phyloP scores from a whole-genome alignment of 2,329 filamentous ascomycete species.

The Fonsecaea pugnacius region DNA sequence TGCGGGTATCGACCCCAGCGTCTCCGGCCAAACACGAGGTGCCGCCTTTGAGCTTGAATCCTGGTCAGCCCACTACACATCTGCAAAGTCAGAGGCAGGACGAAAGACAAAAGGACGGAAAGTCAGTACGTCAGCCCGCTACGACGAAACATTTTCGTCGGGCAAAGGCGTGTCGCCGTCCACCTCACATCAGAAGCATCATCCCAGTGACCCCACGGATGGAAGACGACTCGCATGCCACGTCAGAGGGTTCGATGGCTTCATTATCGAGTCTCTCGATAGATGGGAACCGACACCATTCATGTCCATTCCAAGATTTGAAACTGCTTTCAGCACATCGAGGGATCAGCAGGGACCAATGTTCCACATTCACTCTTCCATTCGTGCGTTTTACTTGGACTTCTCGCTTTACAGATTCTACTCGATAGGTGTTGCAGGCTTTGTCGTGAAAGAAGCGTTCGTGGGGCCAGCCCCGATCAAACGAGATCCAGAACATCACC shows the following conservation, averaged over 20 bases:
- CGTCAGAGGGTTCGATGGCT: conserved; percentile 81
- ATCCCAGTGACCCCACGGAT: conserved; percentile 60
- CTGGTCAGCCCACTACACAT: conserved; percentile 86
- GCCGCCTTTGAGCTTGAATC: conserved; percentile 84
- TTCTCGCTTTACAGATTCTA: conserved; percentile 97
- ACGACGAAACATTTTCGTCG: conserved; percentile 67
- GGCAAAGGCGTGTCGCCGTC: conserved; percentile 56
- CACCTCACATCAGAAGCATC: conserved; percentile 51
- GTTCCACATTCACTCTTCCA: conserved; percentile 81
- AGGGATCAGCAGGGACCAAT: conserved; percentile 86
- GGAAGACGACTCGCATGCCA: conserved; percentile 81
- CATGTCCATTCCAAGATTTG: conserved; percentile 80
- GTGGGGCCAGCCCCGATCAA: conserved; percentile 38
- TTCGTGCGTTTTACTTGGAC: conserved; percentile 77
- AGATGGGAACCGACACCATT: conserved; percentile 85
- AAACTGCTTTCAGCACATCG: conserved; percentile 80
- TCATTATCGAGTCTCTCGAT: conserved; percentile 85
- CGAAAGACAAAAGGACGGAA: conserved; percentile 67
- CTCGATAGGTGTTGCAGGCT: conserved; percentile 77
- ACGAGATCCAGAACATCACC: conserved; percentile 9
- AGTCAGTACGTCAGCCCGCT: conserved; percentile 70
- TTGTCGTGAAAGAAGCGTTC: conserved; percentile 74
- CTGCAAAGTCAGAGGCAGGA: conserved; percentile 72
- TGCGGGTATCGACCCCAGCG: conserved; percentile 81
- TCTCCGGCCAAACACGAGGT: conserved; percentile 80